phyloP scores from a whole-genome alignment of 768 basidiomycete species.

The Dioszegia crocea region DNA sequence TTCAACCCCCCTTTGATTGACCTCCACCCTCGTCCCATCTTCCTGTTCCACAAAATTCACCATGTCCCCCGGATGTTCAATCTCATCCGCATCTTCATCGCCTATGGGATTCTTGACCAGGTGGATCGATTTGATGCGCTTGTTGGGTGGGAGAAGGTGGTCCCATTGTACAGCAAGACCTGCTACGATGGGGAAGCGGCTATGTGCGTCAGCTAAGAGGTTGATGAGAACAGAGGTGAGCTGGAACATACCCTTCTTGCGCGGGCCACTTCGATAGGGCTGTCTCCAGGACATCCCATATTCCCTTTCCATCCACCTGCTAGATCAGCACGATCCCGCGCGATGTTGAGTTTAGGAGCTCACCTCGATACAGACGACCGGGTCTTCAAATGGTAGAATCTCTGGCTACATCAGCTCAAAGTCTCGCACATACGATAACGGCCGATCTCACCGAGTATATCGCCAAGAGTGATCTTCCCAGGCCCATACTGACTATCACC shows the following conservation, averaged over 20 bases:
- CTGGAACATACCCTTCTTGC: conserved; percentile 69
- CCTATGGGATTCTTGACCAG: conserved; percentile 49
- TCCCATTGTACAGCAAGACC: conserved; percentile 85
- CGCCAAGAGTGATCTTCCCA: conserved; percentile 73
- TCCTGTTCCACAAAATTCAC: conserved; percentile 44
- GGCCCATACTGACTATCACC: conserved; percentile 82
- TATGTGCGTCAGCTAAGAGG: conserved; percentile 44
- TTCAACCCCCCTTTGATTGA: conserved; percentile 33
- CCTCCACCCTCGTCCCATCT: conserved; percentile 43
- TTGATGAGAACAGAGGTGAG: neutral
- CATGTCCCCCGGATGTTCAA: conserved; percentile 25
- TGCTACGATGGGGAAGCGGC: conserved; percentile 82
- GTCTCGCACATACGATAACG: neutral
- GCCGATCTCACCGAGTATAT: conserved; percentile 57
- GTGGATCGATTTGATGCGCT: conserved; percentile 66
- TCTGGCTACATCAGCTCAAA: conserved; percentile 51
- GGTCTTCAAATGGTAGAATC: conserved; percentile 83
- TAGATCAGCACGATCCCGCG: neutral
- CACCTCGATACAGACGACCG: conserved; percentile 72
- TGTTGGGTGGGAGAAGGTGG: conserved; percentile 64
- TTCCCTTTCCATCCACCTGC: conserved; percentile 59
- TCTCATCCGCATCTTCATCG: conserved; percentile 45
- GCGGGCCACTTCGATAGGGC: conserved; percentile 75
- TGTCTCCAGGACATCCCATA: conserved; percentile 76
- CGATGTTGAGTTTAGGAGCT: conserved; percentile 25